Evolutionary conservation across 139 green algal species (phyloP), one percentile per base, ranked within the genome.

Genomic region (Micromonas pusilla): DNA sequence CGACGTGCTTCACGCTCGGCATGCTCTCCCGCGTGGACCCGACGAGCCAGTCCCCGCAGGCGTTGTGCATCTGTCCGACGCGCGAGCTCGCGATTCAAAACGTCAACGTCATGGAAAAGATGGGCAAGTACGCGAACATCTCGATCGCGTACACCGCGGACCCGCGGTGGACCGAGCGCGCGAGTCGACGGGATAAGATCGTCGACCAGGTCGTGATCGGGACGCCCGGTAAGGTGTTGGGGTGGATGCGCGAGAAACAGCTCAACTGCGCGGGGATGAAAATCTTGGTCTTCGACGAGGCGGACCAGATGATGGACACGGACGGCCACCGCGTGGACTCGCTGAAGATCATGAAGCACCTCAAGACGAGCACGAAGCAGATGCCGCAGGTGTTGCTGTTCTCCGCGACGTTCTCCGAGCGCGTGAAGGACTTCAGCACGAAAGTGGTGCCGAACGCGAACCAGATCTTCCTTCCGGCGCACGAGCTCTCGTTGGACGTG

Each of bases 271-370:
- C 90, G 19, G 33, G 33, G 45, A 87, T 99, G 21, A 83, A 76
- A 16, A 93, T 97, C 60, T 80, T 98, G 60, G 95, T 99, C 38
- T 98, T 99, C 81, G 96, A 99, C 82, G 96, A 99, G 86, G 96
- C 96, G 0, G 96, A 99, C 83, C 89, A 98, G 74, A 99, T 99
- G 95, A 90, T 99, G 34, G 92, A 94, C 74, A 85, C 86, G 31
- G 70, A 77, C 16, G 54, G 70, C 19, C 81, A 68, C 70, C 23
- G 63, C 1, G 45, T 71, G 30, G 45, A 81, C 23, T 57, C 23
- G 2, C 36, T 71, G n/a, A 68, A 62, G 30, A 86, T 87, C 64
- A 87, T 87, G 30, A 73, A 77, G 38, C 34, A 75, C 53, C 86
- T 87, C 45, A 76, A 70, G 52, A 85, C 68, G 63, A 76, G 33